Base-by-base conservation (phyloP, 257 asterid genomes). In the Jacaranda mimosifolia region DNA sequence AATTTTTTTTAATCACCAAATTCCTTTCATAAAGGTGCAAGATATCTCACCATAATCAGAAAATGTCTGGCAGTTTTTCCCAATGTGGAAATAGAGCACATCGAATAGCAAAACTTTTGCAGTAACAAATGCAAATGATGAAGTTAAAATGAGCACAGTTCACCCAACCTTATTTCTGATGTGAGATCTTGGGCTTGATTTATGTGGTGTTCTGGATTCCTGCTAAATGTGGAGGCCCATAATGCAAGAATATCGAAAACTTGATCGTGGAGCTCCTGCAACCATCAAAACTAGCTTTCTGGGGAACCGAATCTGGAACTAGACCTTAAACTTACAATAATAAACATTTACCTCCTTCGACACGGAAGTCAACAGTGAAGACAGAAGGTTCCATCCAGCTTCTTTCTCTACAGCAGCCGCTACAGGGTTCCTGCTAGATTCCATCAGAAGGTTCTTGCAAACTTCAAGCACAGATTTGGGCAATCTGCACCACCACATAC, bases 381-480 rank as follows among this genome's bases (percentile, higher is more conserved):
- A 90, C 82, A 96, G 81, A 85, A 96, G 97, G 76, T 85, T 86
- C 99, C 99, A 96, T 56, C 99, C 99, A 79, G 97, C 93, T 89
- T 96, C 98, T 83, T 91, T 93, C 84, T 91, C 98, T 35, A 89
- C 90, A 73, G 88, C 81, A 78, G 95, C 96, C 36, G 96, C 93
- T 60, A 77, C 67, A 79, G 89, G 91, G 78, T 90, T 96, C 84
- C 96, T 80, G 83, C 95, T 91, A 60, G 96, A 87, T 69, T 93
- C 89, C 79, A 65, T 82, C 84, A 96, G 85, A 90, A 96, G 84
- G 76, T 84, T 96, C 92, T 85, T 96, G 86, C 98, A 96, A 82
- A 96, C 92, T 77, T 88, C 92, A 76, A 96, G 92, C 62, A 96
- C 88, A 53, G 97, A 90, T 74, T 79, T 85, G 64, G 99, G 97